These are phyloP conservation scores for Neoarthrinium moseri DNA, from an alignment of 2,329 filamentous ascomycete genomes.

Conservation along the genomic window DNA sequence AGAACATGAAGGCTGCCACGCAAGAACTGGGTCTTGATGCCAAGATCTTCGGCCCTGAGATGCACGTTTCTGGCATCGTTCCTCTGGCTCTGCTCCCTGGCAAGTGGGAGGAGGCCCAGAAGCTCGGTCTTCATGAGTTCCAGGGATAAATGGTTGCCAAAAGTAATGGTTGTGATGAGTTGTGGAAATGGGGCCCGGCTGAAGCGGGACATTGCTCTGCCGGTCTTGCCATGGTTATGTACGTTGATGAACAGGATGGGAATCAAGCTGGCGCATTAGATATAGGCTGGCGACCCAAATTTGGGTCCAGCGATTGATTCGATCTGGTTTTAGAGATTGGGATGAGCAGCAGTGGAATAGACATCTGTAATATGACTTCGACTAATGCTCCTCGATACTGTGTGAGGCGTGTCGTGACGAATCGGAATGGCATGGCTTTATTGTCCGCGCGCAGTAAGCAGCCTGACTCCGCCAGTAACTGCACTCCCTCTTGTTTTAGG, in stretches of 20 bases:
- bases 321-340: slow-evolving; percentile 9
- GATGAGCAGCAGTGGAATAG: slow-evolving; percentile 7
- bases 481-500: too few relatives aligned
- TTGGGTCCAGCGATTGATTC: slow-evolving; percentile 3
- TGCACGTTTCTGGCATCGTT: slow-evolving; percentile 97
- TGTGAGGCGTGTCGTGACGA: too few relatives aligned
- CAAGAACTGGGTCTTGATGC: slow-evolving; percentile 81
- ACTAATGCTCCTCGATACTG: too few relatives aligned
- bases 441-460: too few relatives aligned
- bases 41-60: slow-evolving; percentile 70
- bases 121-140: slow-evolving; percentile 52
- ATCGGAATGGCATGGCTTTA: too few relatives aligned
- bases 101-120: slow-evolving; percentile 59
- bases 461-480: too few relatives aligned
- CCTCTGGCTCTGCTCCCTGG: slow-evolving; percentile 78
- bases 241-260: slow-evolving; percentile 11
- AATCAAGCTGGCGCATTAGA: slow-evolving; percentile 6
- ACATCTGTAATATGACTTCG: slow-evolving; percentile 14
- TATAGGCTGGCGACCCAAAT: background rate
- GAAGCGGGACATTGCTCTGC: background rate
- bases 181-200: background rate
- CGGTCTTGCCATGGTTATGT: slow-evolving; percentile 7
- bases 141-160: slow-evolving; percentile 49
- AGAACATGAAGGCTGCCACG: slow-evolving; percentile 98
- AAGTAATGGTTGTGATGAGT: slow-evolving; percentile 1